Base-by-base conservation (phyloP, 208 protist species). In the Trypanosoma conorhini region DNA sequence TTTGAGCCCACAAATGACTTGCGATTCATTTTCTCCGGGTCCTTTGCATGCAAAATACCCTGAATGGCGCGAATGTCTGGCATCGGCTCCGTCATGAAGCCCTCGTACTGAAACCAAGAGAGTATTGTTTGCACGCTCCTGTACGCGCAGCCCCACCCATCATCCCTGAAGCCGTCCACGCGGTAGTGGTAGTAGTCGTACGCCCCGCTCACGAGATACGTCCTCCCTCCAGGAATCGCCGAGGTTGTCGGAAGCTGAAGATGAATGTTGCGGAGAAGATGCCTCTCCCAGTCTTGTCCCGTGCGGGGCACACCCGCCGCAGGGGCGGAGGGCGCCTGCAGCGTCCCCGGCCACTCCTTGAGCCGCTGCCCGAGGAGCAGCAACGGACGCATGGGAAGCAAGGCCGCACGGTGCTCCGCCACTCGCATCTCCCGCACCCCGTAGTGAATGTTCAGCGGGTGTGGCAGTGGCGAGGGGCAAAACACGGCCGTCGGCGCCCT, bases 141-240 rank as follows among this genome's bases (percentile, higher is more conserved):
- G 69, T 99, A 99, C 2, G 97, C 96, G 76, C 97, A 99, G 62
- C 97, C 97, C 96, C 97, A 99, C 1, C 96, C 96, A 65, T 98
- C 83, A 64, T 98, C 97, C 60, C 91, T 82, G 50, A 97, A 95
- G 15, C 86, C 83, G 79, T 98, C 96, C 26, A 97, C 89, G 26
- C 85, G 82, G 83, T 99, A 99, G 80, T 99, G 97, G 72, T 98
- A 98, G 63, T 98, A 99, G 38, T 98, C 92, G 67, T 98, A 99
- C 3, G 66, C 56, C 0, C 95, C 94, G 30, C 82, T 86, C 4
- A 90, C 83, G 42, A 93, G 4, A 28, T 71, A 73, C 28, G 70
- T 80, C 31, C 82, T 74, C 7, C 79, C 85, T 0, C 86, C 84
- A 1, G 17, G 31, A 46, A 94, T 76, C 7, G 48, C 38, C 2